A percentile compares a stretch with the other conserved stretches of the same genome.
Evolutionary conservation across 192 early-diverging fungal species (phyloP).

Genomic region (Pilobolus umbonatus): DNA sequence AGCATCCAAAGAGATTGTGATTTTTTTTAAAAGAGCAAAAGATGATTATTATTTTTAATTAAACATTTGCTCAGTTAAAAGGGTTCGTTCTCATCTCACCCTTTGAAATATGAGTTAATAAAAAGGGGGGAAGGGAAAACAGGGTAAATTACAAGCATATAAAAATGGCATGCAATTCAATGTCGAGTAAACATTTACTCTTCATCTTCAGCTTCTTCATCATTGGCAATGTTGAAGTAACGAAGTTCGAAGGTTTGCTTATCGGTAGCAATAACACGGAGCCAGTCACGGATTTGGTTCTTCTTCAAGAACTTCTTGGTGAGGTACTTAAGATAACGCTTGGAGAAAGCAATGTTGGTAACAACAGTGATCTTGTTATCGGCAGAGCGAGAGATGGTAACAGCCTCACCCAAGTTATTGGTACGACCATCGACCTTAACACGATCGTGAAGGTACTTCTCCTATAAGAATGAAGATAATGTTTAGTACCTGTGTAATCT

Average conservation of each 20-base stretch:
- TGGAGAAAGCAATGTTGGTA: constrained; percentile 77
- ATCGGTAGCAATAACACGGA: constrained; percentile 87
- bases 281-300: constrained; percentile 96
- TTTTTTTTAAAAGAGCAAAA: constrained; percentile 10
- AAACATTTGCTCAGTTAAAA: constrained; percentile 22
- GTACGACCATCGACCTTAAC: constrained; percentile 97
- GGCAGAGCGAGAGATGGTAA: constrained; percentile 74
- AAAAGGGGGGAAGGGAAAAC: constrained; percentile 7
- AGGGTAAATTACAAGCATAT: not conserved
- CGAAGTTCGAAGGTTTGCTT: constrained; percentile 91
- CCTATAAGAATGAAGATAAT: constrained; percentile 38
- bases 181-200: constrained; percentile 31
- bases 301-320: constrained; percentile 99
- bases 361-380: constrained; percentile 76
- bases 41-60: constrained; percentile 18
- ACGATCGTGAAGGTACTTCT: constrained; percentile 98
- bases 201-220: constrained; percentile 74
- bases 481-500: not conserved
- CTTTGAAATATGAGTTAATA: constrained; percentile 10
- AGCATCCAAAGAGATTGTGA: constrained; percentile 31
- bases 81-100: constrained; percentile 41
- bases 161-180: constrained; percentile 9
- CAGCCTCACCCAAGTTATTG: constrained; percentile 85
- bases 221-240: constrained; percentile 87
- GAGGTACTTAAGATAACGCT: constrained; percentile 99